These are phyloP conservation scores for Cadophora malorum DNA, from an alignment of 2,329 filamentous ascomycete genomes.

Conservation along the genomic window DNA sequence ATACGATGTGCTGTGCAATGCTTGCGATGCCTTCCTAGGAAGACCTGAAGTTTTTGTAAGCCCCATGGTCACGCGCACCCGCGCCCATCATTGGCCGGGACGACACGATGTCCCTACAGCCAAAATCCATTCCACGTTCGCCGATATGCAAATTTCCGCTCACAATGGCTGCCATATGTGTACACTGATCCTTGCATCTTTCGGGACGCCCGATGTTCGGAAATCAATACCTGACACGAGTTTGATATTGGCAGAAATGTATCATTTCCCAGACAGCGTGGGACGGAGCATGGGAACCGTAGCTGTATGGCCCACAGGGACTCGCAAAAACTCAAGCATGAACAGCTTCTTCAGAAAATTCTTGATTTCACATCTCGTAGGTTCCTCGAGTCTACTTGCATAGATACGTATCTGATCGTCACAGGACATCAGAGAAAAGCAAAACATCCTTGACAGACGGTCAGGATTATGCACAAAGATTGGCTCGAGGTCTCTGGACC, in stretches of 20 bases:
- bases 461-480: not conserved
- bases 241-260: not conserved
- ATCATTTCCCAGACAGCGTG: not conserved
- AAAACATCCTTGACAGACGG: slow-evolving; percentile 13
- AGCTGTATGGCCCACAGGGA: not conserved
- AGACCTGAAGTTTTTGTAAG: not conserved
- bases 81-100: not conserved
- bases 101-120: not conserved
- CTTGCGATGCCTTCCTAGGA: not conserved
- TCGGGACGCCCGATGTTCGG: not conserved
- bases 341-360: not conserved
- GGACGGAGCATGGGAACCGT: slow-evolving; percentile 1
- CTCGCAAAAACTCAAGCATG: not conserved
- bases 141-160: not conserved
- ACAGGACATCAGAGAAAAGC: not conserved
- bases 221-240: not conserved
- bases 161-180: not conserved
- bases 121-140: slow-evolving; percentile 5
- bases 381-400: not conserved
- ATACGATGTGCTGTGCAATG: not conserved
- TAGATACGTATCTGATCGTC: not conserved
- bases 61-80: not conserved
- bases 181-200: not conserved
- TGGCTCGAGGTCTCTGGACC: not conserved
- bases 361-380: not conserved